Evolutionary conservation across 176 grass and related monocot species (phyloP), one percentile per base, ranked within the genome.

Genomic region (Carex littledalei): DNA sequence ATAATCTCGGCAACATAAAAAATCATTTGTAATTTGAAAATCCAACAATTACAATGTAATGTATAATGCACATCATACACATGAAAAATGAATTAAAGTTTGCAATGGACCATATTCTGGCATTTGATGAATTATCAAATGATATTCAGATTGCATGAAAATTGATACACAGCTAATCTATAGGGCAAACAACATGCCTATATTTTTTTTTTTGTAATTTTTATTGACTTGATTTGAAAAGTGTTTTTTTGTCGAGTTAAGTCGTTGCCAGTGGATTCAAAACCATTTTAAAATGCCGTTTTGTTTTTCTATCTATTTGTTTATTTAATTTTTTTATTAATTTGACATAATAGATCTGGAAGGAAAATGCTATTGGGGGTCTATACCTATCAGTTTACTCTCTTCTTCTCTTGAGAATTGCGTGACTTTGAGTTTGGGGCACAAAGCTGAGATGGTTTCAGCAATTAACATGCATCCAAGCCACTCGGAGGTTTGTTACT

Each of bases 331-430:
- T 80, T 34, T 63, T n/a, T 80, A 83, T 15, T 15, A 37, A 70
- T 89, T 84, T 86, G 13, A 61, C 26, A 32, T 79, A 58, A 39
- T 70, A 98, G 95, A 93, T 79, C 63, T 91, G 85, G 88, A 84
- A 91, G 95, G 95, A 49, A 85, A 93, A 73, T 98, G 92, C 84
- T 90, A 84, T 41, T 98, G 92, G 87, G 95, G 95, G 54, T 92
- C 91, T 67, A 91, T 98, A 88, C 92, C 91, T 18, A 85, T 93
- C 84, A 82, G 76, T 89, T 91, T 84, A 70, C 81, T 98, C 84
- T 71, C 63, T 84, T 93, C 89, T 79, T 93, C 89, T 65, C 73
- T 98, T 85, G 87, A 91, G 65, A 92, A 89, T 67, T 93, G 88
- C 5, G 75, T 86, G 49, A 75, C 88, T 55, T 87, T 98, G 85